phyloP scores from a whole-genome alignment of 176 grass and related monocot genomes.

The Triticum urartu region DNA sequence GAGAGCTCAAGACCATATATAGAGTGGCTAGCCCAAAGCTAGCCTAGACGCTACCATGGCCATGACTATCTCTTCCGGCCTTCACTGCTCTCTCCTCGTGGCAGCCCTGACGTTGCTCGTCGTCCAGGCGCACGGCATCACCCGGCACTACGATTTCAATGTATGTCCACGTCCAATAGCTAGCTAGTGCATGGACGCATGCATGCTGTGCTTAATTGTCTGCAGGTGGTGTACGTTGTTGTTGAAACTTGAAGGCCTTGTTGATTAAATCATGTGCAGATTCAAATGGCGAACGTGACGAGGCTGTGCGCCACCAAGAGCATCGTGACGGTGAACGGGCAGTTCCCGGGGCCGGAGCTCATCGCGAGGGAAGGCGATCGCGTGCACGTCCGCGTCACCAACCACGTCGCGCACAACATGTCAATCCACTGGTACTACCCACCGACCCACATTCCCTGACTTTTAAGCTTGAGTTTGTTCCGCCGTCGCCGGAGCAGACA shows the following conservation, averaged over 20 bases:
- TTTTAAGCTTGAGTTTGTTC: not conserved
- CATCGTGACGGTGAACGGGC: slow-evolving; percentile 79
- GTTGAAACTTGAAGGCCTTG: not conserved
- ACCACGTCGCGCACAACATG: slow-evolving; percentile 66
- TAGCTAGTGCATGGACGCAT: not conserved
- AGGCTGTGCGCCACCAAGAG: slow-evolving; percentile 63
- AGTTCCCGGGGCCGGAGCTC: slow-evolving; percentile 73
- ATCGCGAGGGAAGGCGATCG: slow-evolving; percentile 72
- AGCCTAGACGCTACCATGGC: not conserved
- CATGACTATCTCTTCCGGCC: slow-evolving; percentile 32
- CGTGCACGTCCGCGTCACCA: slow-evolving; percentile 67
- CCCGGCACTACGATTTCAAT: slow-evolving; percentile 67
- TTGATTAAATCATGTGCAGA: slow-evolving; percentile 26
- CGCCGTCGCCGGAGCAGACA: not conserved
- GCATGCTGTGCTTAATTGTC: not conserved
- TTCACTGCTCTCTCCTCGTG: slow-evolving; percentile 36
- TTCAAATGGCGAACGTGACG: slow-evolving; percentile 68
- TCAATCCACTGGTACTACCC: slow-evolving; percentile 57
- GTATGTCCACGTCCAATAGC: slow-evolving; percentile 21
- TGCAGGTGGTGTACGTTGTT: not conserved
- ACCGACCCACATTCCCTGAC: not conserved
- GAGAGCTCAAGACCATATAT: slow-evolving; percentile 9
- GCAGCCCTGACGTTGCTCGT: slow-evolving; percentile 35
- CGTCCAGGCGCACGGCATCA: slow-evolving; percentile 48
- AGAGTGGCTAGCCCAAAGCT: slow-evolving; percentile 1